Percentiles rank a stretch among this genome's conserved stretches.
phyloP scores from a whole-genome alignment of 352 stramenopile genomes.

The Globisporangium canariense region DNA sequence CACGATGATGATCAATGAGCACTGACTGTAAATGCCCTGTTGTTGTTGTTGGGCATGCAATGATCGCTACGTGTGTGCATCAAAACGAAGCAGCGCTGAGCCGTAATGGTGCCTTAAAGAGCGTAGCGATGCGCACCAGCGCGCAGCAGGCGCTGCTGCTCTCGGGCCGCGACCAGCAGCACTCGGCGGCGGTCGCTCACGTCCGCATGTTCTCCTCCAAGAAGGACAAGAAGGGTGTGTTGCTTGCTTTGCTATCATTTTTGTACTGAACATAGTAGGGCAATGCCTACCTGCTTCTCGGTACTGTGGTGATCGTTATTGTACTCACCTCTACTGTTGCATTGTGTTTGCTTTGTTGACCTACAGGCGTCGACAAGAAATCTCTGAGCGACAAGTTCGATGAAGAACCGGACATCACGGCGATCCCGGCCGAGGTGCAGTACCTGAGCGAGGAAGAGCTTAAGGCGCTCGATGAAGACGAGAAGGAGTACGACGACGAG shows the following conservation, averaged over 20 bases:
- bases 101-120: constrained; percentile 19
- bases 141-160: constrained; percentile 19
- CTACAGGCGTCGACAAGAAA: constrained; percentile 39
- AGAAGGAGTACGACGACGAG: constrained; percentile 24
- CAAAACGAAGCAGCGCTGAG: constrained; percentile 14
- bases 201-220: constrained; percentile 43
- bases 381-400: constrained; percentile 56
- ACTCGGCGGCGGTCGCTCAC: neutral
- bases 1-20: neutral
- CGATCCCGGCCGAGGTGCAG: constrained; percentile 57
- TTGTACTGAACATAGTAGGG: neutral
- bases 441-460: constrained; percentile 50
- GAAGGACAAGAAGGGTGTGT: constrained; percentile 52
- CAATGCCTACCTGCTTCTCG: neutral
- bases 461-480: constrained; percentile 19
- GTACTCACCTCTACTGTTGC: neutral
- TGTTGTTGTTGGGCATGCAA: neutral
- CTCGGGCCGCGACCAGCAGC: constrained; percentile 1
- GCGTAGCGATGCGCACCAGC: constrained; percentile 22
- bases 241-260: neutral
- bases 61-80: neutral
- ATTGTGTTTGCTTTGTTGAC: neutral
- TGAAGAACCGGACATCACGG: constrained; percentile 41
- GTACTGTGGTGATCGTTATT: neutral
- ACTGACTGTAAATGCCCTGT: neutral